Evolutionary conservation across 75 land plant genomes (phyloP), one percentile per base, ranked within the genome.

Genomic region (Sequoia sempervirens): DNA sequence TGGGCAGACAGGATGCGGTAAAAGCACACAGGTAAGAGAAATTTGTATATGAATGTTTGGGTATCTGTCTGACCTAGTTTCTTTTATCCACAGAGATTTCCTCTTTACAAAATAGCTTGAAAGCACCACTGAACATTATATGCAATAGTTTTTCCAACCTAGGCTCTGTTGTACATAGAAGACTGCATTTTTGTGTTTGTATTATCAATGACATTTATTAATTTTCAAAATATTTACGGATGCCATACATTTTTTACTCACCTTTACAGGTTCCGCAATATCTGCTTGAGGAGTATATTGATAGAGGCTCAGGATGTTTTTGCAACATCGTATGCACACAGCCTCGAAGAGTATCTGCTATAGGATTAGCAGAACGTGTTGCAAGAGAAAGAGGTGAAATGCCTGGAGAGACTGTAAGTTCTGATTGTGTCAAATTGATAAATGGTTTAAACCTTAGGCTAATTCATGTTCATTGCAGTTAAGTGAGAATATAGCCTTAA

Each of bases 281-380:
- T 52, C 45, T 88, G 26, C 68, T 88, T 45, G 89, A 88, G 80
- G 88, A 86, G 34, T 66, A 86, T 86, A 84, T 86, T 70, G 79
- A 82, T 36, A 66, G 69, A 82, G 88, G 88, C 40, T 70, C 23
- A 17, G 87, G 89, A 69, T 83, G 84, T 56, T 80, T 86, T 41
- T 87, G 82, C 64, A 87, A 86, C 46, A 86, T 88, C 78, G 80
- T 88, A 11, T 87, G 86, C 28, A 88, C 89, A 74, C 88, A 88
- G 68, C 89, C 89, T 56, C 81, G 89, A 53, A 86, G 89, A 73
- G 86, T 88, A 45, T 83, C 87, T 74, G 89, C 89, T 40, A 85
- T 95, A 85, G 80, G 97, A 84, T 94, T 95, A 75, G 93, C 99
- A 81, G 97, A 96, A 82, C 91, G 99, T 85, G 99, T 97, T 88